A percentile compares a stretch with the other conserved stretches of the same genome.
phyloP scores from a whole-genome alignment of 2,329 filamentous ascomycete species.

The Cladosporium sp. region DNA sequence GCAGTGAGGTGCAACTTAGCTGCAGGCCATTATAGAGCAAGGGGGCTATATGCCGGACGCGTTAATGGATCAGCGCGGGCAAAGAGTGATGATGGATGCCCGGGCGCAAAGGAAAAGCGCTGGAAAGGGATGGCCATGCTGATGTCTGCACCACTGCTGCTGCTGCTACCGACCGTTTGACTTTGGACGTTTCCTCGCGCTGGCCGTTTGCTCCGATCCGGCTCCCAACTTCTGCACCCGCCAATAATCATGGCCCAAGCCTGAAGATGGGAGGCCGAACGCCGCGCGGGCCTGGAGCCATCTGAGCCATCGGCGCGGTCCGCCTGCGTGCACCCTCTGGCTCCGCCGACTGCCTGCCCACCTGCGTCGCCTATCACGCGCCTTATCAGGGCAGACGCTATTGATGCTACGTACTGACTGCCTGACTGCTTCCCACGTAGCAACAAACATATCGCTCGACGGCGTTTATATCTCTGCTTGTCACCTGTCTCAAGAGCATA shows the following conservation, averaged over 20 bases:
- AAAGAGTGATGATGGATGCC: neutral
- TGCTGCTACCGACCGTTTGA: conserved; percentile 6
- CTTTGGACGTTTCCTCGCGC: neutral
- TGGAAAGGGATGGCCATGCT: conserved; percentile 7
- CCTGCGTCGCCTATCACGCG: conserved; percentile 11
- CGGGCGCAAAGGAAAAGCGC: neutral
- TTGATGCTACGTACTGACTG: conserved; percentile 1
- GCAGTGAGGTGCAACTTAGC: neutral
- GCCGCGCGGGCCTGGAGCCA: too few species aligned
- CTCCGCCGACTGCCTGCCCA: neutral
- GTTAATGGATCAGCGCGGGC: neutral
- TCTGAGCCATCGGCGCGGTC: neutral
- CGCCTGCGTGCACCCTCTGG: too few species aligned
- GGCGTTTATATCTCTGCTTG: neutral
- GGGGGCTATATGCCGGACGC: conserved; percentile 1
- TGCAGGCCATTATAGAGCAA: conserved; percentile 2
- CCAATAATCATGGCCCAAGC: too few species aligned
- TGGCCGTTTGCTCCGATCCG: conserved; percentile 4
- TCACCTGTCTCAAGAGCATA: neutral
- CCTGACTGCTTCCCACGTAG: conserved; percentile 3
- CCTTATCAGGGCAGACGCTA: conserved; percentile 10
- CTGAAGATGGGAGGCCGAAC: too few species aligned
- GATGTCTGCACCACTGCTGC: neutral
- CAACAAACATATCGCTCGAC: neutral
- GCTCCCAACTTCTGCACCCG: neutral